Evolutionary conservation across 208 protist species (phyloP).

Genomic region (Leishmania lainsoni): DNA sequence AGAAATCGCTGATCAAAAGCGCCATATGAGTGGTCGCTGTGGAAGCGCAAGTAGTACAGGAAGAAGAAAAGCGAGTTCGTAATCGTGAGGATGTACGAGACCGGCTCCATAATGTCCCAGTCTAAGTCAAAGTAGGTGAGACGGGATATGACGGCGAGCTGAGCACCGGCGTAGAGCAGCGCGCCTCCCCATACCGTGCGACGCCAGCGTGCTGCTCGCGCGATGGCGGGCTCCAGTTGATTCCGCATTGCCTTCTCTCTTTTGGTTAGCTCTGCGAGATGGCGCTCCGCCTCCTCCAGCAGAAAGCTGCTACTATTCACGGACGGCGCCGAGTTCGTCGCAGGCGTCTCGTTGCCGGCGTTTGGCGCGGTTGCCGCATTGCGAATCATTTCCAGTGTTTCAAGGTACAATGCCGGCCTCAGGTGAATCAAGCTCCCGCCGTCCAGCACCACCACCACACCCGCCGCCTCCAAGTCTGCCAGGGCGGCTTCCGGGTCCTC

Average conservation of each 20-base stretch:
- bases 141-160: slow-evolving; percentile 80
- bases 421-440: slow-evolving; percentile 58
- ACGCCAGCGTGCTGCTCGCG: slow-evolving; percentile 56
- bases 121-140: slow-evolving; percentile 89
- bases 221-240: slow-evolving; percentile 49
- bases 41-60: slow-evolving; percentile 58
- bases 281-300: slow-evolving; percentile 40
- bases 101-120: slow-evolving; percentile 93
- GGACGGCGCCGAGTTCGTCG: background rate
- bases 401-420: slow-evolving; percentile 57
- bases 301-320: slow-evolving; percentile 32
- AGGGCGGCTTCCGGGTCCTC: slow-evolving; percentile 46
- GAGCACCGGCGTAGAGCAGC: slow-evolving; percentile 55
- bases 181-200: slow-evolving; percentile 64
- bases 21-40: slow-evolving; percentile 55
- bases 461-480: slow-evolving; percentile 45
- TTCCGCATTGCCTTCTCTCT: slow-evolving; percentile 44
- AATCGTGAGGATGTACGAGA: slow-evolving; percentile 78
- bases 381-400: slow-evolving; percentile 28
- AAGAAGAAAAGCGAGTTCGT: slow-evolving; percentile 72
- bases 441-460: slow-evolving; percentile 56
- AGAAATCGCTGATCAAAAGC: slow-evolving; percentile 61
- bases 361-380: background rate
- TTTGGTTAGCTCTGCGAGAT: slow-evolving; percentile 35
- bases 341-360: background rate